These are phyloP conservation scores for Flaveria trinervia DNA, from an alignment of 129 eudicot genomes.

Conservation along the genomic window DNA sequence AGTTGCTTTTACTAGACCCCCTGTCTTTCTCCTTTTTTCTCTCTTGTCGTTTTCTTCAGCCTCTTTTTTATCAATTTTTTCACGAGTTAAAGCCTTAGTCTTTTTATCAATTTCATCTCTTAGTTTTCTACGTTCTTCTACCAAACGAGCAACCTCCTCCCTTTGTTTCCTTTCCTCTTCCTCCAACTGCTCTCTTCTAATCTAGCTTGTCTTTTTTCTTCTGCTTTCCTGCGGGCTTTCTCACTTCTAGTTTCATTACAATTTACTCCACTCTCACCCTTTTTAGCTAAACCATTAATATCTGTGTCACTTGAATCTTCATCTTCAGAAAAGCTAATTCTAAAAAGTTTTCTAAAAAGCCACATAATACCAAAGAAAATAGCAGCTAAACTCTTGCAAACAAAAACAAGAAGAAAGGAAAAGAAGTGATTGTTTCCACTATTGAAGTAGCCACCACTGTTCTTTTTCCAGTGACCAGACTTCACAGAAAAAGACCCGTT, in stretches of 20 bases:
- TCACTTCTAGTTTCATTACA: constrained; percentile 75
- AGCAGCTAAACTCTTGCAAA: constrained; percentile 54
- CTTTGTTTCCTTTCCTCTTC: constrained; percentile 93
- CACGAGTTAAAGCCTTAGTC: constrained; percentile 49
- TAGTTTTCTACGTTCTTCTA: constrained; percentile 78
- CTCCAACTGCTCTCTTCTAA: constrained; percentile 77
- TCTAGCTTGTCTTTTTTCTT: constrained; percentile 86
- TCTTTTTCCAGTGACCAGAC: constrained; percentile 45
- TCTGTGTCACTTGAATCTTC: constrained; percentile 61
- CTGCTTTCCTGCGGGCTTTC: constrained; percentile 96
- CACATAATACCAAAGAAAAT: constrained; percentile 59
- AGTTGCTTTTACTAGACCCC: constrained; percentile 77
- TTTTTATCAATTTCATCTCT: constrained; percentile 68
- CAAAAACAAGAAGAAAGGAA: constrained; percentile 48
- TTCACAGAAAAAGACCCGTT: constrained; percentile 56
- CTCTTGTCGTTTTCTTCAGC: constrained; percentile 67
- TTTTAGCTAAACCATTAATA: constrained; percentile 48
- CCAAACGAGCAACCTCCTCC: constrained; percentile 89
- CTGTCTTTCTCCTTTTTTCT: constrained; percentile 68
- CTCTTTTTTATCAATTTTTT: constrained; percentile 52
- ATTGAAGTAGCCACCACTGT: constrained; percentile 30
- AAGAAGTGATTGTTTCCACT: constrained; percentile 54
- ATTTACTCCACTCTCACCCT: constrained; percentile 64
- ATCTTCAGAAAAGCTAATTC: constrained; percentile 57
- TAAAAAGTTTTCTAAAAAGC: constrained; percentile 66